Base-by-base conservation (phyloP, 139 green algal genomes). In the Chlamydomonas sp. region DNA sequence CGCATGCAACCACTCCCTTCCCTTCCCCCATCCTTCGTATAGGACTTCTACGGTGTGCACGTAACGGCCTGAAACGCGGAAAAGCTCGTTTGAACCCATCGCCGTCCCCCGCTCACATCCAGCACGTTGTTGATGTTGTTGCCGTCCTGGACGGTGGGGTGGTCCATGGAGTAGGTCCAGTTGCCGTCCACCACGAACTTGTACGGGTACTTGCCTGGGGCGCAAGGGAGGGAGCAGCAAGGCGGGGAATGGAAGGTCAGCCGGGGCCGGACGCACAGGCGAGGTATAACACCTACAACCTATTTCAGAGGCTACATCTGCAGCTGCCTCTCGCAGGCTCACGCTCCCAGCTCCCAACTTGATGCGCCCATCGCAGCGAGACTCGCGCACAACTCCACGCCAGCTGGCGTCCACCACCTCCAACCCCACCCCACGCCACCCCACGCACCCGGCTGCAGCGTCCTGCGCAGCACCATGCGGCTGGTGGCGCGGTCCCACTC, bases 161-260 rank as follows among this genome's bases (percentile, higher is more conserved):
- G 95, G 86, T 97, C 95, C 0, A 80, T 84, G 17, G 92, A 96
- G 84, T 94, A 95, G 7, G 91, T 96, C 97, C 97, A 99, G 4
- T 89, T 73, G 12, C 94, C 97, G 89, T 99, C 97, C 31, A 98
- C 84, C n/a, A 99, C 92, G 73, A 97, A 96, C 93, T 99, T 99
- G 95, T 97, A 99, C 59, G 94, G 87, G 92, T 97, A 99, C 59
- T 59, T 93, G 67, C 89, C 87, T 85, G 57, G 4, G 73, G n/a
- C 14, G 73, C n/a, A 6, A 60, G 58, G 86, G 86, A 79, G 89
- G 57, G 58, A 86, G 78, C 63, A 81, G 20, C 67, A 60, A 71
- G 4, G 78, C 77, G 77, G 31, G 14, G n/a, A 17, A 60, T 20
- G 18, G 17, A 72, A 15, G 12, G 12, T 72, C 15, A 72, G 66